Percentiles rank a stretch among this genome's conserved stretches.
Evolutionary conservation across 805 yeast genomes (phyloP).

Genomic region (Saccharomycopsis schoenii): DNA sequence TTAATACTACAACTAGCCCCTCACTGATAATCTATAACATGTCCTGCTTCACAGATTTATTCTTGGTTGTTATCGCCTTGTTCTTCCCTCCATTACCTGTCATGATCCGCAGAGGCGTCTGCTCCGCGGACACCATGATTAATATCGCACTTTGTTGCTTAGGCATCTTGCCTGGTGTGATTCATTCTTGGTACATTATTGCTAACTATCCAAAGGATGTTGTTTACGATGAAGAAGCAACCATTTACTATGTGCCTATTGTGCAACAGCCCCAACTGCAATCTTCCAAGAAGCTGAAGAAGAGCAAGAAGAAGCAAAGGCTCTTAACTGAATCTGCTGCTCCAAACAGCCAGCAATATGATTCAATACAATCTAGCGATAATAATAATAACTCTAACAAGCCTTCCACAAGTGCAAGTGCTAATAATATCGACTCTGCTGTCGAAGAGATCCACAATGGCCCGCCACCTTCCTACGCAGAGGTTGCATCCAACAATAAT

Average conservation of each 20-base stretch:
- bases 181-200: slow-evolving; percentile 73
- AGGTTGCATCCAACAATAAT: not conserved
- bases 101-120: slow-evolving; percentile 58
- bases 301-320: not conserved
- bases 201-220: slow-evolving; percentile 46
- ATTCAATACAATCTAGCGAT: not conserved
- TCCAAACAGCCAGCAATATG: not conserved
- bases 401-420: not conserved
- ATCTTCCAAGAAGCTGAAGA: not conserved
- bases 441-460: not conserved
- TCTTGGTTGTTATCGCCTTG: slow-evolving; percentile 59
- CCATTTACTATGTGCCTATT: slow-evolving; percentile 10
- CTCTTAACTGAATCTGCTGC: not conserved
- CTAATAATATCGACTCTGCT: no score
- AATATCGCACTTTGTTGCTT: slow-evolving; percentile 61
- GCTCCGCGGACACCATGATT: slow-evolving; percentile 59
- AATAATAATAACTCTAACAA: not conserved
- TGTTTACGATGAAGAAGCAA: slow-evolving; percentile 24
- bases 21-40: not conserved
- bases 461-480: slow-evolving; percentile 12
- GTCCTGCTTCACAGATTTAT: slow-evolving; percentile 36
- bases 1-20: no score
- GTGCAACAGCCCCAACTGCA: slow-evolving; percentile 1
- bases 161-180: slow-evolving; percentile 68
- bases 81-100: slow-evolving; percentile 77